Evolutionary conservation across 352 stramenopile genomes (phyloP).

Genomic region (Phytophthora pinifolia): DNA sequence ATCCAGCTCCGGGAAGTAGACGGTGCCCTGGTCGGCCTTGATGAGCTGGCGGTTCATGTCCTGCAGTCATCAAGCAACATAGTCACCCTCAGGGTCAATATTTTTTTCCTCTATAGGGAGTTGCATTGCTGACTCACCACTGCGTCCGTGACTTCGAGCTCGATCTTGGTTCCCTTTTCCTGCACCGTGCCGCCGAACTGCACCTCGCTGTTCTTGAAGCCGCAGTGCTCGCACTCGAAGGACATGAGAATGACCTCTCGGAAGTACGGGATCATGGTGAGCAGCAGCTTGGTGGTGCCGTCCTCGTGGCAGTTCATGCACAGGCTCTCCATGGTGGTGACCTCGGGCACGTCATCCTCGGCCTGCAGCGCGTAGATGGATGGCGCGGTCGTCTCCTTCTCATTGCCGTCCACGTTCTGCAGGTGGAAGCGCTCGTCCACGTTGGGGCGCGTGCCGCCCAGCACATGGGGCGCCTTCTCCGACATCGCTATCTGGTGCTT

Average conservation of each 20-base stretch:
- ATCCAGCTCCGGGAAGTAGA: conserved; percentile 80
- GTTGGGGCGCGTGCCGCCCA: conserved; percentile 61
- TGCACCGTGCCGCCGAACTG: conserved; percentile 74
- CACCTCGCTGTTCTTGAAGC: conserved; percentile 77
- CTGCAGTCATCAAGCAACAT: conserved; percentile 21
- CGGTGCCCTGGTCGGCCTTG: conserved; percentile 83
- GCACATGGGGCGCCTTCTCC: conserved; percentile 55
- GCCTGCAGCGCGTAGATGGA: conserved; percentile 43
- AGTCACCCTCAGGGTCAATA: not conserved
- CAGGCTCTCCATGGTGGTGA: conserved; percentile 74
- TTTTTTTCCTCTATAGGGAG: not conserved
- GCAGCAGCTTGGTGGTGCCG: conserved; percentile 87
- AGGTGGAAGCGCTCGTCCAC: conserved; percentile 57
- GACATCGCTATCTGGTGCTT: conserved; percentile 34
- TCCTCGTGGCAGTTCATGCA: conserved; percentile 91
- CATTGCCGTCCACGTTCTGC: conserved; percentile 25
- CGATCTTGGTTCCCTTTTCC: conserved; percentile 59
- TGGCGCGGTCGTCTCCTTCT: conserved; percentile 19
- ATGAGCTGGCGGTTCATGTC: conserved; percentile 91
- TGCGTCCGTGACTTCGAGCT: conserved; percentile 45
- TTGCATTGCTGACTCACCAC: conserved; percentile 21
- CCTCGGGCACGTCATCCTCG: conserved; percentile 58
- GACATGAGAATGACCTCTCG: conserved; percentile 94
- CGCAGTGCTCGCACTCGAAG: conserved; percentile 90
- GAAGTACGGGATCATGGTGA: conserved; percentile 95